phyloP scores from a whole-genome alignment of 331 rosid genomes.

The Malus hybrid region DNA sequence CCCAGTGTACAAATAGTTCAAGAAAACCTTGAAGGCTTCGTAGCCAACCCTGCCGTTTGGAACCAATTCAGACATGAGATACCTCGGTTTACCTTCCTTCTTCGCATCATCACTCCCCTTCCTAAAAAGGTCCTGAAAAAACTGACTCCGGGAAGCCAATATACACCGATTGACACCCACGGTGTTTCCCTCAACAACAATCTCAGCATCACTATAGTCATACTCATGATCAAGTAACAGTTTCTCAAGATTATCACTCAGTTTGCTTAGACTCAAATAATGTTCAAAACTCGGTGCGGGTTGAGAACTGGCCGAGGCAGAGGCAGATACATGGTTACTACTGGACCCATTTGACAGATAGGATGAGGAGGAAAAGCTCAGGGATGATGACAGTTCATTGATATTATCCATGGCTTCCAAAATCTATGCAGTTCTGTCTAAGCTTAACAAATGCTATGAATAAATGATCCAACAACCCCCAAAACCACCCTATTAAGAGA shows the following conservation, averaged over 20 bases:
- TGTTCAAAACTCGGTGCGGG: slow-evolving; percentile 37
- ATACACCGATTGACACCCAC: slow-evolving; percentile 76
- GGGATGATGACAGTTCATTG: slow-evolving; percentile 64
- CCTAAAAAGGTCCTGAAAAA: slow-evolving; percentile 69
- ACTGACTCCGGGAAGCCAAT: slow-evolving; percentile 70
- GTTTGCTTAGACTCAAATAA: slow-evolving; percentile 53
- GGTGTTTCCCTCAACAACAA: slow-evolving; percentile 53
- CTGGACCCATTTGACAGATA: slow-evolving; percentile 65
- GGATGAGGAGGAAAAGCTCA: slow-evolving; percentile 78
- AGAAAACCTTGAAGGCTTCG: slow-evolving; percentile 64
- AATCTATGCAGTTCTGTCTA: no score
- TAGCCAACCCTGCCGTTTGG: slow-evolving; percentile 54
- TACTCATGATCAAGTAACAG: slow-evolving; percentile 47
- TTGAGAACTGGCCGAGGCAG: slow-evolving; percentile 35
- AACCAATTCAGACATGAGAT: slow-evolving; percentile 59
- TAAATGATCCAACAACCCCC: background rate
- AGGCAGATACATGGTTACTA: slow-evolving; percentile 32
- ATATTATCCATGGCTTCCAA: slow-evolving; percentile 42
- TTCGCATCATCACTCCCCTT: slow-evolving; percentile 28
- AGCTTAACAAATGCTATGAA: background rate
- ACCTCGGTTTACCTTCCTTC: slow-evolving; percentile 60
- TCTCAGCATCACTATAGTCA: slow-evolving; percentile 67
- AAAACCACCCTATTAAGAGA: background rate
- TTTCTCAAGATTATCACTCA: slow-evolving; percentile 74
- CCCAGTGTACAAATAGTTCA: slow-evolving; percentile 84